Evolutionary conservation across 2,329 filamentous ascomycete genomes (phyloP).

Genomic region (Lasiodiplodia sp.): DNA sequence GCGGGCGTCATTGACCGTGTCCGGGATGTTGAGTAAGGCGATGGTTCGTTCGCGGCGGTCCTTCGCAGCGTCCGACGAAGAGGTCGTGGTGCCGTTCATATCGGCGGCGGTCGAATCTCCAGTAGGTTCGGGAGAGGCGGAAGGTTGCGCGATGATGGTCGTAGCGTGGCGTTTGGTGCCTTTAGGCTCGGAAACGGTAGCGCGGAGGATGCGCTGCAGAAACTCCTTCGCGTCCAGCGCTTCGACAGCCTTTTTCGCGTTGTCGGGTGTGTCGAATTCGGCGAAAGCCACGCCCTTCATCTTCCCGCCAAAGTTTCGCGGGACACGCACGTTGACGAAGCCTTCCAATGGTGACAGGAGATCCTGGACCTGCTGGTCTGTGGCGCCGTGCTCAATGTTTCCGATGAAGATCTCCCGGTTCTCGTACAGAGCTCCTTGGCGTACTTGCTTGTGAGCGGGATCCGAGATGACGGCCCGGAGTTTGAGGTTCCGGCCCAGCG

Average conservation of each 20-base stretch:
- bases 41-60: conserved; percentile 69
- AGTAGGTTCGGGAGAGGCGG: conserved; percentile 30
- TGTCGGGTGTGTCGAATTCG: conserved; percentile 68
- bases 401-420: conserved; percentile 86
- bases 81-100: conserved; percentile 33
- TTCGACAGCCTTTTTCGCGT: conserved; percentile 43
- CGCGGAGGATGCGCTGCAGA: conserved; percentile 43
- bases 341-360: conserved; percentile 69
- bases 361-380: conserved; percentile 72
- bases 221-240: conserved; percentile 44
- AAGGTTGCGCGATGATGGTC: conserved; percentile 64
- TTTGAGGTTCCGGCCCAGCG: conserved; percentile 72
- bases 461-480: conserved; percentile 85
- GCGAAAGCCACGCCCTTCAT: conserved; percentile 83
- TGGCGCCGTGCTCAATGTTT: conserved; percentile 83
- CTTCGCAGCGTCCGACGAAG: conserved; percentile 34
- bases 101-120: background rate
- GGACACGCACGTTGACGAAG: conserved; percentile 75
- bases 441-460: conserved; percentile 77
- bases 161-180: conserved; percentile 72
- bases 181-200: conserved; percentile 63
- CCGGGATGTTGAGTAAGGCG: conserved; percentile 83
- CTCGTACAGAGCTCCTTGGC: conserved; percentile 83
- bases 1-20: conserved; percentile 89
- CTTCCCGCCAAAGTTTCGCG: conserved; percentile 71